Conservation (phyloP, 2,329 filamentous ascomycete genomes). For the Ascochyta fabae region DNA sequence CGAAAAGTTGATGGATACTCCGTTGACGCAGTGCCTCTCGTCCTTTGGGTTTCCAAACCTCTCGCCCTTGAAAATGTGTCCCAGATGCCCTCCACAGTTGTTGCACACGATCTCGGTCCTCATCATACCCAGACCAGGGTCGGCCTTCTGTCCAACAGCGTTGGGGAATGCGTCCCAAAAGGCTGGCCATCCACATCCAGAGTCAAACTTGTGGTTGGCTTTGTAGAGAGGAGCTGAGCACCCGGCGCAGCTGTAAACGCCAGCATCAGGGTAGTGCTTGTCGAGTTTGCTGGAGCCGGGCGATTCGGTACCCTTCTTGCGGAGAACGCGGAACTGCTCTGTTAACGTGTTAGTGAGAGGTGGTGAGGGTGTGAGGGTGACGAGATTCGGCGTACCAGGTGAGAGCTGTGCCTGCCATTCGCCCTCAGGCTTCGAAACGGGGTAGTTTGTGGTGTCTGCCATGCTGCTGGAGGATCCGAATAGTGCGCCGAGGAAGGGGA, state of each 20-base stretch:
- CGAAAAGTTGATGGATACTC: constrained; percentile 83
- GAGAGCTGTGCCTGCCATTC: constrained; percentile 91
- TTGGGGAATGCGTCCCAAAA: constrained; percentile 96
- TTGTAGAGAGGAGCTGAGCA: constrained; percentile 91
- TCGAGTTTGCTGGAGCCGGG: constrained; percentile 83
- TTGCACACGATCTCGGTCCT: constrained; percentile 92
- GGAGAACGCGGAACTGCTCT: constrained; percentile 96
- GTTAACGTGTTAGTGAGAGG: constrained; percentile 19
- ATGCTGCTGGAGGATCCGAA: constrained; percentile 66
- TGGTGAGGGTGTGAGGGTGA: background rate
- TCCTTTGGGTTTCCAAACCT: constrained; percentile 85
- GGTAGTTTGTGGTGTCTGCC: constrained; percentile 69
- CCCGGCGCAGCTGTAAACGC: constrained; percentile 86
- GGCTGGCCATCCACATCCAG: constrained; percentile 95
- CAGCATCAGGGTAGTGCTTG: constrained; percentile 77
- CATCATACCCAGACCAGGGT: constrained; percentile 78
- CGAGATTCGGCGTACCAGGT: constrained; percentile 59
- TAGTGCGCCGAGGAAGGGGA: constrained; percentile 79
- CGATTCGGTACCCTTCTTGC: constrained; percentile 88
- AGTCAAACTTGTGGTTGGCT: constrained; percentile 93
- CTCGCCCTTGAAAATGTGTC: constrained; percentile 92
- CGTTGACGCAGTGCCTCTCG: constrained; percentile 97
- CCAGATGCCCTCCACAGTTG: constrained; percentile 91
- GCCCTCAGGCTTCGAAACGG: constrained; percentile 78
- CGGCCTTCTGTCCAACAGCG: constrained; percentile 82